Base-by-base conservation (phyloP, 805 yeast genomes). In the Hanseniaspora hatyaiensis region DNA sequence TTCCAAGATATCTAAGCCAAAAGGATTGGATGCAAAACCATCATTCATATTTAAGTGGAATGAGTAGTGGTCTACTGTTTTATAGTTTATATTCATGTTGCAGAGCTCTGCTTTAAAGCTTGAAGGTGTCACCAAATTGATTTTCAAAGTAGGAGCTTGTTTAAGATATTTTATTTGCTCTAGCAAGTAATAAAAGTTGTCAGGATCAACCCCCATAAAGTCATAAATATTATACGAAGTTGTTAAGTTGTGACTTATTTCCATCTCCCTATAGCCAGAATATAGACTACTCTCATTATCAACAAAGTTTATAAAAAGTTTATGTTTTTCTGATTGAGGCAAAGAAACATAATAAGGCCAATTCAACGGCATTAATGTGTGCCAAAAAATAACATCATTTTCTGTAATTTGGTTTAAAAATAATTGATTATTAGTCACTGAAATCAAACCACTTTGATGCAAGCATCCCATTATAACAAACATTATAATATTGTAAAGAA, bases 371-470 rank as follows among this genome's bases (percentile, higher is more conserved):
- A 37, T 45, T 22, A 45, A 31, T 1, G 49, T 45, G 31, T 45
- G 42, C 49, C 49, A 45, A 16, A 30, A 45, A 8, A 33, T 28
- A 4, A 45, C 18, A 16, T 30, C 31, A 1, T 15, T 16, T 5
- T 22, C 12, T 2, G 23, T 8, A n/a, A 45, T 37, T 6, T 9
- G 1, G 8, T 19, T 9, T 12, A 45, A 37, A 13, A 12, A 11
- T 18, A 19, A 6, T 20, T 18, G 22, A 11, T 31, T n/a, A 1
- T 66, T 67, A 32, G 83, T 65, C 0, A 82, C 80, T 0, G 84
- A 80, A 1, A 89, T 65, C 0, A 92, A 75, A 1, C 99, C 99
- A 34, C 89, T 87, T 66, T 92, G 98, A 57, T 92, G 98, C 23
- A 77, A 68, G 0, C 77, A 59, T 0, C 97, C 97, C 82, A 84